Evolutionary conservation across 345 rosid species (phyloP).

Genomic region (Sisymbrium altissimum): DNA sequence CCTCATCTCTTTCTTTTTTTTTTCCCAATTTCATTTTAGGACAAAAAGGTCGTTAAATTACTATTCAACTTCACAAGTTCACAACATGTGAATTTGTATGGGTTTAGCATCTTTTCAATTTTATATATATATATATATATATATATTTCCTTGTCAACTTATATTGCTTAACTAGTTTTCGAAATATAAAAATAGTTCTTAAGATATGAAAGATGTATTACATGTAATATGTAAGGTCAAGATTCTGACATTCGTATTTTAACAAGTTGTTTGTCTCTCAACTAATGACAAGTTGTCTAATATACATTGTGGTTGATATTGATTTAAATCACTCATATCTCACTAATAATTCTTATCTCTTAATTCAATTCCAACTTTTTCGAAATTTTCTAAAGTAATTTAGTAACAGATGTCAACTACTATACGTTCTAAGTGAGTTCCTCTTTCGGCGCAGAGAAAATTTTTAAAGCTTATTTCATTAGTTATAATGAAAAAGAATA

Average conservation of each 20-base stretch:
- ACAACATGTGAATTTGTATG: constrained; percentile 23
- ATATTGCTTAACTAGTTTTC: not conserved
- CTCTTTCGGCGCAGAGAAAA: not conserved
- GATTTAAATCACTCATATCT: too few species aligned
- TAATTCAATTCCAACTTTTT: not conserved
- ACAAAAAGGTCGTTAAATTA: not conserved
- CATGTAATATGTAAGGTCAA: constrained; percentile 19
- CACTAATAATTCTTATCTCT: not conserved
- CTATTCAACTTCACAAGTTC: constrained; percentile 1
- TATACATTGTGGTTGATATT: not conserved
- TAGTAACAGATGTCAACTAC: constrained; percentile 7
- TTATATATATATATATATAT: not conserved
- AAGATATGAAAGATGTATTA: not conserved
- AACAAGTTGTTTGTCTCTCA: not conserved
- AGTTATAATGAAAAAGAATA: not conserved
- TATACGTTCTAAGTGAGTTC: not conserved
- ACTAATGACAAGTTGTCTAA: constrained; percentile 9
- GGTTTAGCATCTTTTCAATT: not conserved
- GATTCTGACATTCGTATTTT: not conserved
- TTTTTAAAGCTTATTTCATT: not conserved
- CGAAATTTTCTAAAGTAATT: not conserved
- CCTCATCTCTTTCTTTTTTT: not conserved
- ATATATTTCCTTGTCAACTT: constrained; percentile 6
- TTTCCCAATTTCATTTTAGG: not conserved
- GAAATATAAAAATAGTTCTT: not conserved